These are phyloP conservation scores for Canariomyces notabilis DNA, from an alignment of 2,329 filamentous ascomycete genomes.

Conservation along the genomic window DNA sequence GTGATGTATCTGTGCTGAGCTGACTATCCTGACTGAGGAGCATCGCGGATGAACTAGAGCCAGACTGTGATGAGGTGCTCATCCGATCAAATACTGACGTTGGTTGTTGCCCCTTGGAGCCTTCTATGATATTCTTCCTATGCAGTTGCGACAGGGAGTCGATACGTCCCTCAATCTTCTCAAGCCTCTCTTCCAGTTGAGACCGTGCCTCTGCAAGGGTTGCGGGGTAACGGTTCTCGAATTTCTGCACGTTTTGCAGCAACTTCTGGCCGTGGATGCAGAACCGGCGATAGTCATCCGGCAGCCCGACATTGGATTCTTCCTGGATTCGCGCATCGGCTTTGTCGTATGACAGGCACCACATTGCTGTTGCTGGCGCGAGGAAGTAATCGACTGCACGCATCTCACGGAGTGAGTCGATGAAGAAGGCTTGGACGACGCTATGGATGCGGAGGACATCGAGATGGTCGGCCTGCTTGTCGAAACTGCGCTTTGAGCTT, in stretches of 20 bases:
- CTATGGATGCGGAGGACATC: constrained; percentile 48
- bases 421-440: constrained; percentile 50
- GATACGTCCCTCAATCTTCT: constrained; percentile 38
- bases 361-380: constrained; percentile 42
- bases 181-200: constrained; percentile 34
- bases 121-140: constrained; percentile 35
- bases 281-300: constrained; percentile 50
- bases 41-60: constrained; percentile 37
- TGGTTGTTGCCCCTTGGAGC: constrained; percentile 30
- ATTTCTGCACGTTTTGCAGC: constrained; percentile 37
- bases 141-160: constrained; percentile 39
- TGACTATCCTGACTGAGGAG: constrained; percentile 33
- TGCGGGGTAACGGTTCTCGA: constrained; percentile 30
- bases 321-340: constrained; percentile 41
- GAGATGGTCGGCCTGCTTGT: constrained; percentile 40
- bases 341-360: constrained; percentile 44
- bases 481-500: constrained; percentile 33
- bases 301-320: constrained; percentile 38
- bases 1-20: constrained; percentile 16
- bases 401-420: constrained; percentile 40
- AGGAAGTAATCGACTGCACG: constrained; percentile 44
- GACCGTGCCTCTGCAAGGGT: constrained; percentile 29
- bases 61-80: constrained; percentile 44
- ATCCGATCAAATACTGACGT: constrained; percentile 48
- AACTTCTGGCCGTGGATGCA: constrained; percentile 47